Evolutionary conservation across 257 asterid genomes (phyloP).

Genomic region (Petunia secreta): DNA sequence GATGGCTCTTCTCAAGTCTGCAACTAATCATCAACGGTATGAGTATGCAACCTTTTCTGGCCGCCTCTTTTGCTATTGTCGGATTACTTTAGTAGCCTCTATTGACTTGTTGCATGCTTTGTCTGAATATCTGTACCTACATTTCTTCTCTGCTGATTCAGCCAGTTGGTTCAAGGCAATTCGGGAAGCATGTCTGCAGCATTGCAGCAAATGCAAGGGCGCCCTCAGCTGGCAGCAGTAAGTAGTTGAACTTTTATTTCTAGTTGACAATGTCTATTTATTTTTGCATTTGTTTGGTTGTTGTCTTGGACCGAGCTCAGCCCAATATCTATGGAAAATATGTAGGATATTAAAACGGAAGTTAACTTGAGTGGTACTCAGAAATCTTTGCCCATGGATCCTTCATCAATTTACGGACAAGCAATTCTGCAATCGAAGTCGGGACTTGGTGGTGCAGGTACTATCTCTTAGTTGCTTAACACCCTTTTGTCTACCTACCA

Average conservation of each 20-base stretch:
- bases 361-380: conserved; percentile 70
- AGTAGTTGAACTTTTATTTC: conserved; percentile 25
- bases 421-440: conserved; percentile 93
- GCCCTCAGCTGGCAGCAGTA: conserved; percentile 82
- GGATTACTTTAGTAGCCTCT: neutral
- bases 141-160: conserved; percentile 48
- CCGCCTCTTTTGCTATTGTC: neutral
- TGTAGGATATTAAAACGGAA: conserved; percentile 81
- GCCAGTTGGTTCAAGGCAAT: conserved; percentile 89
- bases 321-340: conserved; percentile 26
- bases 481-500: conserved; percentile 6
- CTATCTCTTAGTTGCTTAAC: conserved; percentile 21
- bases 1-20: conserved; percentile 93
- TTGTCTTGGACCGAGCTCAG: conserved; percentile 33
- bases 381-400: conserved; percentile 85
- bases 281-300: neutral
- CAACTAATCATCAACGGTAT: conserved; percentile 93
- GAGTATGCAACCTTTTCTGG: conserved; percentile 28
- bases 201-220: conserved; percentile 97
- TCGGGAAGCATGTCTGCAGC: conserved; percentile 90
- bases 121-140: conserved; percentile 3
- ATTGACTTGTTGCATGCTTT: conserved; percentile 1
- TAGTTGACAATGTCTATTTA: neutral
- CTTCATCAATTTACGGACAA: conserved; percentile 91
- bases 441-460: conserved; percentile 96